Evolutionary conservation across 345 rosid species (phyloP), one percentile per base, ranked within the genome.

Genomic region (Isatis tinctoria): DNA sequence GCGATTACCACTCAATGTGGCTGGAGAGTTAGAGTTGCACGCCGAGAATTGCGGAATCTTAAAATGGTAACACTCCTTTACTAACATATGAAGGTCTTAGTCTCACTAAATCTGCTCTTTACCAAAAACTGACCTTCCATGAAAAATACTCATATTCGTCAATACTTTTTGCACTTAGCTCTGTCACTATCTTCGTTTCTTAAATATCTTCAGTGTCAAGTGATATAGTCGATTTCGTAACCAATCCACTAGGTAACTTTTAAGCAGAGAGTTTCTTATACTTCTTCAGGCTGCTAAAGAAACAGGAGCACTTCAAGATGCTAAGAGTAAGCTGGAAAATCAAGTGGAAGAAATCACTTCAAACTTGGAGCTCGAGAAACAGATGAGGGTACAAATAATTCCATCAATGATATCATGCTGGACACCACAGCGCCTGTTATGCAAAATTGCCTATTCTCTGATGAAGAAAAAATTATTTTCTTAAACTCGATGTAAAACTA

Each of bases 1-100:
- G 87, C 89, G 65, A 83, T 90, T 43, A 45, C 76, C 35, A 84
- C 84, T 61, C 97, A 90, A 81, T 88, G 94, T 83, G 84, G 88
- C 62, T 90, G 96, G 96, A 88, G 96, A 85, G 80, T 70, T 73
- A 86, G 24, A 84, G 83, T 85, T 76, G 99, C 98, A 44, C 83
- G 90, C 33, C 78, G 77, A 79, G 96, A 95, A 80, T 72, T 92
- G 63, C 79, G 87, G 70, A 86, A 85, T 62, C 97, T 92, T 58
- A 95, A 83, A 83, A 82, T 87, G 97, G 99, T 89, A 60, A 63
- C 20, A 44, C 39, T 74, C 27, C 1, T 64, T 54, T 65, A 65
- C 65, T 54, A 28, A 41, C 57, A 63, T 32, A 37, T 54, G 27
- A 41, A 48, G 28, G 27, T 51, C 40, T 47, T 47, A 49, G 53